Evolutionary conservation across 805 yeast genomes (phyloP).

Genomic region (Tetrapisispora iriomotensis): DNA sequence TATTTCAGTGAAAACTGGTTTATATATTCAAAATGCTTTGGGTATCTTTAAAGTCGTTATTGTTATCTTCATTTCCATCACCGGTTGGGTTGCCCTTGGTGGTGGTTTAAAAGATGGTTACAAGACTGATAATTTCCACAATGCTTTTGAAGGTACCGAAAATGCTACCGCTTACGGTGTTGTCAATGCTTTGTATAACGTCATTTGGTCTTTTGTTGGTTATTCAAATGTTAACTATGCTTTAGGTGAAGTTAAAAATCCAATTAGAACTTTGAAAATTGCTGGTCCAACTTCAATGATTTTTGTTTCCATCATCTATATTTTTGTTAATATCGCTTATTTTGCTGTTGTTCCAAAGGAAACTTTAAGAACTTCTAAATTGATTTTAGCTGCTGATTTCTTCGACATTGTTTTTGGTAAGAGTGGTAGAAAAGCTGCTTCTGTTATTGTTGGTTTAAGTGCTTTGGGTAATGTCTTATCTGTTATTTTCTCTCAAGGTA

Average conservation of each 20-base stretch:
- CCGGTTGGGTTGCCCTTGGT: slow-evolving; percentile 78
- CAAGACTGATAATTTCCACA: slow-evolving; percentile 48
- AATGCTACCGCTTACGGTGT: slow-evolving; percentile 56
- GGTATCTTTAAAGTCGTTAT: slow-evolving; percentile 70
- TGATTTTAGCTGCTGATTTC: slow-evolving; percentile 66
- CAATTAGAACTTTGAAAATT: slow-evolving; percentile 52
- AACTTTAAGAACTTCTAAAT: slow-evolving; percentile 48
- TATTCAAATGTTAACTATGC: slow-evolving; percentile 80
- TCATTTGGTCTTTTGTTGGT: slow-evolving; percentile 79
- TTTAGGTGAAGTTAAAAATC: slow-evolving; percentile 67
- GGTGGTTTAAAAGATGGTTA: slow-evolving; percentile 50
- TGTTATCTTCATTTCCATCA: slow-evolving; percentile 55
- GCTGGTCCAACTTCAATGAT: slow-evolving; percentile 72
- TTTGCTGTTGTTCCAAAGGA: slow-evolving; percentile 72
- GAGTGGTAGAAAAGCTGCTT: slow-evolving; percentile 59
- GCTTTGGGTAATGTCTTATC: slow-evolving; percentile 77
- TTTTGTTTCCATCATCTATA: slow-evolving; percentile 52
- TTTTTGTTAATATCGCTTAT: slow-evolving; percentile 70
- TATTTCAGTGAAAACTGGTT: slow-evolving; percentile 52
- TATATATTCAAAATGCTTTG: slow-evolving; percentile 51
- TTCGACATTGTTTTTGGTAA: slow-evolving; percentile 64
- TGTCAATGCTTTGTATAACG: slow-evolving; percentile 68
- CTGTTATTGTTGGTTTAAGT: slow-evolving; percentile 71
- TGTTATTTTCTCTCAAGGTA: slow-evolving; percentile 73
- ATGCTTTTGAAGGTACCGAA: slow-evolving; percentile 47